Evolutionary conservation across 2,329 filamentous ascomycete genomes (phyloP), one percentile per base, ranked within the genome.

Genomic region (Harringtonia aguacate): DNA sequence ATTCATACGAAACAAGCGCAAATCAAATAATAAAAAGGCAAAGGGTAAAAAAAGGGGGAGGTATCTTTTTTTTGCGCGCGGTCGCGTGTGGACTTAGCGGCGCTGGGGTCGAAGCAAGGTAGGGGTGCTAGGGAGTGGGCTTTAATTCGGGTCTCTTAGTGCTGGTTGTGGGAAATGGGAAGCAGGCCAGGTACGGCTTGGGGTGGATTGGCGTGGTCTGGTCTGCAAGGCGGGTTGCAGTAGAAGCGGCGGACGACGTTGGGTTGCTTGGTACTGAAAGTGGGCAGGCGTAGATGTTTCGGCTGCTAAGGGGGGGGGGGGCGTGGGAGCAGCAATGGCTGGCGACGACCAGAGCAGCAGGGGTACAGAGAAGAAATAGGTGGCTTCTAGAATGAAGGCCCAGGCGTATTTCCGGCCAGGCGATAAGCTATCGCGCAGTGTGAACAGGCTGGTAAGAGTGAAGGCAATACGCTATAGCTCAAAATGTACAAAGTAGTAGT

Each of bases 41-140:
- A 33, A 24, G 36, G 38, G 18, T 20, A 36, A 22, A 17, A 31
- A 45, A 45, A 45, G 33, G 38, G 38, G 43, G 43, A 30, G 27
- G 27, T 37, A 33, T 45, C 24, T 20, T 45, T 27, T 33, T 18
- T 41, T 22, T 41, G 14, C 34, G 43, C 43, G 43, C 38, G 20
- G 43, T 45, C 43, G 43, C 43, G 43, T 41, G 34, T 45, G 43
- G 29, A 24, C 36, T 45, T 45, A 45, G 43, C 38, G 43, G 43
- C 34, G 38, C 43, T 36, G 43, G 43, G 37, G 38, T 41, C 36
- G 24, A 27, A 27, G 24, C 24, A 27, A 27, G 24, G 24, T 27
- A 27, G 24, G 24, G 24, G 24, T 27, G 24, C 10, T 27, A 27
- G 42, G 37, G 43, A 10, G 43, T 40, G 38, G 13, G 12, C 15